Conservation (phyloP, 345 rosid genomes). For the Ricinus communis region DNA sequence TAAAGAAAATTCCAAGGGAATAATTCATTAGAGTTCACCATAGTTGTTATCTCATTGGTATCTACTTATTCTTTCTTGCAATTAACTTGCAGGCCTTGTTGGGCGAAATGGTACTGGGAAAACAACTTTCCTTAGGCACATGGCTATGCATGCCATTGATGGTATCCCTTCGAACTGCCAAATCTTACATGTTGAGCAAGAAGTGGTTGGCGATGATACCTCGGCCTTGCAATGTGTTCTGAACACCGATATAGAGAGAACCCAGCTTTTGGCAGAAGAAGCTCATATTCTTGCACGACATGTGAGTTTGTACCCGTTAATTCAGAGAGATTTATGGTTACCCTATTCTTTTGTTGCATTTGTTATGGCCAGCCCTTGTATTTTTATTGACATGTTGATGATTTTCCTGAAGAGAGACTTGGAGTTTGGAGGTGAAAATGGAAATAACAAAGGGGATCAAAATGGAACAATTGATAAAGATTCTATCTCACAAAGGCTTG, state of each 20-base stretch:
- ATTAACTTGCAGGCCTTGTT: slow-evolving; percentile 67
- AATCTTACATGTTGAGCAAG: slow-evolving; percentile 96
- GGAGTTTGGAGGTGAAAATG: slow-evolving; percentile 55
- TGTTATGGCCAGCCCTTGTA: slow-evolving; percentile 7
- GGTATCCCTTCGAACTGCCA: slow-evolving; percentile 98
- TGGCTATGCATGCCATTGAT: slow-evolving; percentile 97
- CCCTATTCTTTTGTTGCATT: slow-evolving; percentile 7
- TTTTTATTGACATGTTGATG: slow-evolving; percentile 27
- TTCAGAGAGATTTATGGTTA: slow-evolving; percentile 9
- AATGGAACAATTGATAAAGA: slow-evolving; percentile 60
- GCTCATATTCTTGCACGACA: slow-evolving; percentile 60
- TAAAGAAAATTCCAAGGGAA: background rate
- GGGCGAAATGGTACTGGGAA: slow-evolving; percentile 99
- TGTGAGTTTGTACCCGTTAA: slow-evolving; percentile 38
- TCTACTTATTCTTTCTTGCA: background rate
- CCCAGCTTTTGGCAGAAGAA: slow-evolving; percentile 84
- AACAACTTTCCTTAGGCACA: slow-evolving; percentile 91
- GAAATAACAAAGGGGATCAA: slow-evolving; percentile 42
- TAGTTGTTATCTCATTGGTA: background rate
- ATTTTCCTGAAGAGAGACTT: slow-evolving; percentile 59
- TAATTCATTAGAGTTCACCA: background rate
- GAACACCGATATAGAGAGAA: slow-evolving; percentile 86
- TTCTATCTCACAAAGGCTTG: slow-evolving; percentile 62
- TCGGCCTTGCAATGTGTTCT: slow-evolving; percentile 95
- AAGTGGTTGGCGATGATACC: slow-evolving; percentile 86